Conservation (phyloP, 2,329 filamentous ascomycete genomes). For the Calonectria pteridis region DNA sequence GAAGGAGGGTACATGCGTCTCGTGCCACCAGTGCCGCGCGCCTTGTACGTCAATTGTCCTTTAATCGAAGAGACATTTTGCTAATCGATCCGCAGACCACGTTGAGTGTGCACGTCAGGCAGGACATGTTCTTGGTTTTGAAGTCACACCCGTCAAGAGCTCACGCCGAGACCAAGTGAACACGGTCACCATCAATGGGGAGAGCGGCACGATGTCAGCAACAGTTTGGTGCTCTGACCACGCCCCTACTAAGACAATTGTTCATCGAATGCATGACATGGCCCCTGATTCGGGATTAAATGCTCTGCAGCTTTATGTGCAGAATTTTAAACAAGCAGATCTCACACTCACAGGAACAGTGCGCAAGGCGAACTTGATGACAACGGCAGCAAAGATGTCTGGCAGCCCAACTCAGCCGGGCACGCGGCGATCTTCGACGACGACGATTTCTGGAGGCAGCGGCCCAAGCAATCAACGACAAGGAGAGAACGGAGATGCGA, state of each 20-base stretch:
- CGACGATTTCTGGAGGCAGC: slow-evolving; percentile 49
- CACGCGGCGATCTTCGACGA: slow-evolving; percentile 69
- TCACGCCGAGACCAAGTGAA: slow-evolving; percentile 85
- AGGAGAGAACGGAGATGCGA: slow-evolving; percentile 43
- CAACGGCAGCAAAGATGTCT: slow-evolving; percentile 70
- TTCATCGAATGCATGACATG: slow-evolving; percentile 84
- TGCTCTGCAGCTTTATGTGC: slow-evolving; percentile 87
- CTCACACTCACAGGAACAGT: slow-evolving; percentile 90
- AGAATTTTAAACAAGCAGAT: slow-evolving; percentile 95
- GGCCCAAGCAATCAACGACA: slow-evolving; percentile 38
- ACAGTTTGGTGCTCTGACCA: slow-evolving; percentile 95
- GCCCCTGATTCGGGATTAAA: slow-evolving; percentile 79
- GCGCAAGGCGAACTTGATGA: slow-evolving; percentile 87
- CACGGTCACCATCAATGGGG: slow-evolving; percentile 83
- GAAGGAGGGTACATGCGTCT: slow-evolving; percentile 81
- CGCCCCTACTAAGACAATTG: slow-evolving; percentile 74
- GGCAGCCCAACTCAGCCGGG: slow-evolving; percentile 48
- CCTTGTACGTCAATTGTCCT: slow-evolving; percentile 54
- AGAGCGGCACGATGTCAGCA: slow-evolving; percentile 86
- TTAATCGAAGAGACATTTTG: background rate
- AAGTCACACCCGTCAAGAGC: slow-evolving; percentile 89
- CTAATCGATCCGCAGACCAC: slow-evolving; percentile 70
- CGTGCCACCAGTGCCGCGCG: slow-evolving; percentile 80
- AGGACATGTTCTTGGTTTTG: slow-evolving; percentile 88
- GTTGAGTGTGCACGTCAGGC: slow-evolving; percentile 90